Evolutionary conservation across 2,329 filamentous ascomycete species (phyloP), one percentile per base, ranked within the genome.

Genomic region (Chaetothyriales sp.): DNA sequence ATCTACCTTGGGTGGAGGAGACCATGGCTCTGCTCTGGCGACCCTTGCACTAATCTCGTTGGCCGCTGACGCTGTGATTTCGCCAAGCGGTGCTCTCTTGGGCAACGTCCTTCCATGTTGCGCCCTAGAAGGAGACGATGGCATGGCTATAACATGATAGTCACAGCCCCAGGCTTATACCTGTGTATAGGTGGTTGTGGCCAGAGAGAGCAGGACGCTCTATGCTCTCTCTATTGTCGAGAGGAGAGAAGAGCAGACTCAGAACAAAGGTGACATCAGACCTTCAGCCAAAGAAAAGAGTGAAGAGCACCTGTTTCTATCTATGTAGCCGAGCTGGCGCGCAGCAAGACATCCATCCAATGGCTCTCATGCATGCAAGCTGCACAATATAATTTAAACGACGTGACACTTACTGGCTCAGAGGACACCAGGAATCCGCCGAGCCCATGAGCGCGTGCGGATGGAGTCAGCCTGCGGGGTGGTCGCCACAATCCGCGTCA

Each of bases 11-110:
- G 49, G 49, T 5, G 33, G 33, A 2, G 33, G 33, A 40, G 33
- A 40, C 33, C 33, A 40, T 40, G 33, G 33, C 53, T 65, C 58
- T 22, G 68, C 64, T 53, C 62, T 64, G 25, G 67, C 61, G 48
- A 68, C 57, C 43, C 69, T 69, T 43, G 68, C 56, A 7, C 67
- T 65, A 50, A 61, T 58, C 59, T 71, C 66, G 56, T 75, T 74
- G 45, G 66, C 66, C 51, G 73, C 68, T 28, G 72, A 73, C 43
- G 66, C 65, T 20, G 63, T 70, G 56, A 70, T 68, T 62, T 74
- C 71, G 62, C 72, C 69, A 49, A 74, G 67, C 52, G 68, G 67
- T 58, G 65, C 66, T 57, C 71, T 65, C 60, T 59, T 64, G 33
- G 69, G 66, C 47, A 69, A 65, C 44, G 63, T 66, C 58, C 66